Base-by-base conservation (phyloP, 192 early-diverging fungal species). In the Coemansia sp. region DNA sequence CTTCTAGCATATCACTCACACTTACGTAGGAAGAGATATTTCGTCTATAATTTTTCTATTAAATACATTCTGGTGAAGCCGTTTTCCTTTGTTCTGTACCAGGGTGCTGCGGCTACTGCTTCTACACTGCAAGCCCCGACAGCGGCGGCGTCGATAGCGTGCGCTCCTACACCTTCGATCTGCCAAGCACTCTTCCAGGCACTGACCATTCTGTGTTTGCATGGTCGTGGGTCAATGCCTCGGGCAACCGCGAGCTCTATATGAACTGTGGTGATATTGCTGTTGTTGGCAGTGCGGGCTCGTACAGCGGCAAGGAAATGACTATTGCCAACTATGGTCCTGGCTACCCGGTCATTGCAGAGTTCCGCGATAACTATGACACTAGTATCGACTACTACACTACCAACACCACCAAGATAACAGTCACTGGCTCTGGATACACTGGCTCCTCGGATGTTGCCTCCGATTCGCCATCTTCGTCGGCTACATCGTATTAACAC, bases 151-250 rank as follows among this genome's bases (percentile, higher is more conserved):
- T 30, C 2, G 64, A 62, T 25, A 44, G 55, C 4, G 65, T 67
- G 0, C 37, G 45, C 22, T 37, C 50, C 0, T 70, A 56, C 64
- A 82, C 62, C 0, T 80, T 60, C 40, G 42, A 36, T 1, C 15
- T 64, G 41, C 74, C 64, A 15, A 47, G 38, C 19, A 60, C 15
- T 41, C 55, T 80, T 3, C 82, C 84, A 2, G 54, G 68, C 11
- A 29, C 79, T 1, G 56, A 45, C 48, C 33, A 56, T 4, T 77
- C 70, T 1, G 48, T 79, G 0, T 75, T 86, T 31, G 79, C 75
- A 2, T 90, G 89, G 87, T 70, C 81, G 2, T 89, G 89, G 89
- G 84, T 87, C 34, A 87, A 87, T 59, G 86, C 87, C 2, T 52
- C 82, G 9, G 87, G 84, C 2, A 87, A 87, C 56, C 78, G 83